These are phyloP conservation scores for Naganishia kalamii DNA, from an alignment of 768 basidiomycete species.

Conservation along the genomic window DNA sequence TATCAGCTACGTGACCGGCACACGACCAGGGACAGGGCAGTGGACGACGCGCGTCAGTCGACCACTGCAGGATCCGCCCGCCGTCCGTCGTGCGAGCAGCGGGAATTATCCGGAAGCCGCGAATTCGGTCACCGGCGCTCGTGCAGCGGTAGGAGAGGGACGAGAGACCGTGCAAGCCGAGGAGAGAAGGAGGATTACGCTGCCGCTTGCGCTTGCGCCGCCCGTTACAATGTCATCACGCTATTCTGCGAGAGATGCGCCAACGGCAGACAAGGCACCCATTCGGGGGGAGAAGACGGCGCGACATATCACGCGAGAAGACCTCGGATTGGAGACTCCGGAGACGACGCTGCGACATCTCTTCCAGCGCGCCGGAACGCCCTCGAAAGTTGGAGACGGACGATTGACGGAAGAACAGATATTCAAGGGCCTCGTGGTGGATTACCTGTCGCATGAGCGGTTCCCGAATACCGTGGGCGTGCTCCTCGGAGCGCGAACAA, in stretches of 20 bases:
- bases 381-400: neutral
- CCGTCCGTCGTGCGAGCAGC: neutral
- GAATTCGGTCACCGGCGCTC: neutral
- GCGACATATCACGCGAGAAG: too few species aligned
- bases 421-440: neutral
- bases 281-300: too few species aligned
- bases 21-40: neutral
- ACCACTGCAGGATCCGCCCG: neutral
- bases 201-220: too few species aligned
- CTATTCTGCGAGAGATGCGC: too few species aligned
- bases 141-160: too few species aligned
- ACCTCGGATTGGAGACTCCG: too few species aligned
- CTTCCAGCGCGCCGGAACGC: neutral
- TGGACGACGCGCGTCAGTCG: neutral
- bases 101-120: neutral
- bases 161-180: neutral
- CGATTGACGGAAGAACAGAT: constrained; percentile 7
- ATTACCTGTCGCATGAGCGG: constrained; percentile 15
- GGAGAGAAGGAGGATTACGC: neutral
- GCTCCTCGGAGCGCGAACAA: neutral
- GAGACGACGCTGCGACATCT: neutral
- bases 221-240: too few species aligned
- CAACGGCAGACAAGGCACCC: too few species aligned
- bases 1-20: constrained; percentile 4
- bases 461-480: constrained; percentile 7